phyloP scores from a whole-genome alignment of 75 land plant species.

The Pinus albicaulis region DNA sequence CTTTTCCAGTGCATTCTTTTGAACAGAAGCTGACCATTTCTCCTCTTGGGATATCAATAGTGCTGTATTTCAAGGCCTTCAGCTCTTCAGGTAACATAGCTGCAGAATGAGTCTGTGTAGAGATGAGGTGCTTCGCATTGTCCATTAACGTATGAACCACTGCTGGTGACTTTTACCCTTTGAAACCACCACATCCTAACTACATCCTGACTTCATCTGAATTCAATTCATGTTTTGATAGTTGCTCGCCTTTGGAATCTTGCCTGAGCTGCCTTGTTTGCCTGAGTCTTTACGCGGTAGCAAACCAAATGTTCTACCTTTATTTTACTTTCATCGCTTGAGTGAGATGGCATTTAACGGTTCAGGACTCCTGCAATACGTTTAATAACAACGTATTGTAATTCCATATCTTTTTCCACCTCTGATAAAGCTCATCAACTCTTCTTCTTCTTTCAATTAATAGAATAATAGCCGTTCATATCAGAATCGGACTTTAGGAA shows the following conservation, averaged over 20 bases:
- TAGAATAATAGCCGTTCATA: too few species aligned
- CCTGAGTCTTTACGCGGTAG: not conserved
- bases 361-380: not conserved
- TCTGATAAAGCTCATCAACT: too few species aligned
- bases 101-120: not conserved
- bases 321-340: not conserved
- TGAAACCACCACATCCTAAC: too few species aligned
- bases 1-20: not conserved
- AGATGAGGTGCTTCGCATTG: too few species aligned
- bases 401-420: too few species aligned
- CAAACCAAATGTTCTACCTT: not conserved
- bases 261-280: not conserved
- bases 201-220: not conserved
- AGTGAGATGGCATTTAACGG: not conserved
- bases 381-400: not conserved
- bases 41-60: not conserved
- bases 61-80: not conserved
- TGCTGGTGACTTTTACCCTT: too few species aligned
- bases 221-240: not conserved
- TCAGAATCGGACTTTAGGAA: too few species aligned
- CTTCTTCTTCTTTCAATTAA: too few species aligned
- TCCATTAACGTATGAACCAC: too few species aligned
- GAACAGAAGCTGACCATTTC: not conserved
- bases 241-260: not conserved
- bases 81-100: not conserved